Conservation (phyloP, 306 rosid genomes). For the Lotus japonicus region DNA sequence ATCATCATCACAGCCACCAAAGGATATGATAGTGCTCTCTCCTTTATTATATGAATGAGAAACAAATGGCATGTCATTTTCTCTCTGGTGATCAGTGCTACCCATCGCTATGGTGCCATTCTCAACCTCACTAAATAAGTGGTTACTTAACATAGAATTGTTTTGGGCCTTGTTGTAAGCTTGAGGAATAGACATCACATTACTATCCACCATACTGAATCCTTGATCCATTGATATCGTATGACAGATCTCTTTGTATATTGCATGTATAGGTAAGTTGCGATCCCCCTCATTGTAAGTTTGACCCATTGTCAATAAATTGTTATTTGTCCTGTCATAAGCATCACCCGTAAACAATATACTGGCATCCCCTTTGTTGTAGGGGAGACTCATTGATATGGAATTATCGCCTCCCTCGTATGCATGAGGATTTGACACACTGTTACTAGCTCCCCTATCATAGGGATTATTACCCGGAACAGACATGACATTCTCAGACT, state of each 20-base stretch:
- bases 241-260: constrained; percentile 34
- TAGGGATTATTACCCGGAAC: constrained; percentile 35
- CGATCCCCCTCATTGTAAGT: constrained; percentile 32
- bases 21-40: constrained; percentile 70
- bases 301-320: constrained; percentile 47
- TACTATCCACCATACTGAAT: constrained; percentile 32
- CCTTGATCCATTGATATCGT: constrained; percentile 28
- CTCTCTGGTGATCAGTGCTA: constrained; percentile 26
- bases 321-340: constrained; percentile 39
- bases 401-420: constrained; percentile 31
- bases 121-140: constrained; percentile 34
- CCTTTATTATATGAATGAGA: constrained; percentile 46
- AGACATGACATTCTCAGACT: constrained; percentile 44
- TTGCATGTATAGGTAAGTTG: constrained; percentile 39
- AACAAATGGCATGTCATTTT: constrained; percentile 27
- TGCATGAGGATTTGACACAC: constrained; percentile 20
- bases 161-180: constrained; percentile 36
- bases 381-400: constrained; percentile 34
- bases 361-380: constrained; percentile 40
- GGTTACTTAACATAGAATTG: constrained; percentile 31
- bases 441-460: constrained; percentile 28
- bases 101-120: constrained; percentile 26
- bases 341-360: constrained; percentile 28
- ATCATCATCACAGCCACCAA: constrained; percentile 57
- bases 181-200: constrained; percentile 45